Percentiles rank a stretch among this genome's conserved stretches.
Conservation (phyloP, 1,284 basidiomycete species). For the Meripilus lineatus region DNA sequence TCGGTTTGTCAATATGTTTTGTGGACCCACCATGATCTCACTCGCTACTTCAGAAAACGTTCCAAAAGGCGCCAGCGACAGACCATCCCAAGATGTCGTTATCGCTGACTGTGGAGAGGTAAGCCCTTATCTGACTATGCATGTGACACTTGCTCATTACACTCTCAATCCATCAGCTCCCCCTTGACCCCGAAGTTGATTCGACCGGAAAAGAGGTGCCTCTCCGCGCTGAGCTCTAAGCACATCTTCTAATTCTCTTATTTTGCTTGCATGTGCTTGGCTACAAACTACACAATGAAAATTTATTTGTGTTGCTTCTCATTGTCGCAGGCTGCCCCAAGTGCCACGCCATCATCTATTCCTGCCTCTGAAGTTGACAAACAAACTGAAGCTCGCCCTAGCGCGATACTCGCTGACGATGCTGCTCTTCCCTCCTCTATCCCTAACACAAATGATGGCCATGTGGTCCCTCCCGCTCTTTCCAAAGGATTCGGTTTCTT, state of each 20-base stretch:
- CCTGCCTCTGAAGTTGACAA: background rate
- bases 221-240: conserved; percentile 86
- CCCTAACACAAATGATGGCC: too few species aligned
- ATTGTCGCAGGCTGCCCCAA: background rate
- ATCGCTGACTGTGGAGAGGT: conserved; percentile 86
- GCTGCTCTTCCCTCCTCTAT: conserved; percentile 9
- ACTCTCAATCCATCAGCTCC: conserved; percentile 41
- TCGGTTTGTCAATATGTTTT: conserved; percentile 44
- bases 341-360: background rate
- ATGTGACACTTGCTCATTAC: conserved; percentile 7
- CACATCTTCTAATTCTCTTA: conserved; percentile 12
- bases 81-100: conserved; percentile 66
- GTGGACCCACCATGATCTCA: background rate
- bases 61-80: conserved; percentile 63
- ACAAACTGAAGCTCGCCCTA: conserved; percentile 15
- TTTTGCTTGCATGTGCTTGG: conserved; percentile 24
- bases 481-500: conserved; percentile 17
- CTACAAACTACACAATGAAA: conserved; percentile 48
- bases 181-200: conserved; percentile 55
- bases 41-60: conserved; percentile 58
- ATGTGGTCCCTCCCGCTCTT: too few species aligned
- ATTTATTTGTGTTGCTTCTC: conserved; percentile 30
- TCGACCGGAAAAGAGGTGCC: conserved; percentile 84
- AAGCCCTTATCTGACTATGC: conserved; percentile 17
- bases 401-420: conserved; percentile 16